Evolutionary conservation across 2,329 filamentous ascomycete species (phyloP), one percentile per base, ranked within the genome.

Genomic region (Fusarium burgessii): DNA sequence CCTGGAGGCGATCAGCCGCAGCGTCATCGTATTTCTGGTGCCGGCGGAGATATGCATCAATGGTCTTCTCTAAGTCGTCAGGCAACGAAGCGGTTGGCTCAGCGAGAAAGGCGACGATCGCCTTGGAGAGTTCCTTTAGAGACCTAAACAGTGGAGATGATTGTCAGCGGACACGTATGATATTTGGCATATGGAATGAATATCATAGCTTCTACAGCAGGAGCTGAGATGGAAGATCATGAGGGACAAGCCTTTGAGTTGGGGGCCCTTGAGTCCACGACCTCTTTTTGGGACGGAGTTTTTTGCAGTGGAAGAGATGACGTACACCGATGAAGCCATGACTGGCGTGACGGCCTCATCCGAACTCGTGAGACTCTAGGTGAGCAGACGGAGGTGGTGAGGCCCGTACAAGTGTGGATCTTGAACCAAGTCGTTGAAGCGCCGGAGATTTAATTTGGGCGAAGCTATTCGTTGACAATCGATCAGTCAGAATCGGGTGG

Each of bases 1-100:
- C 92, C 68, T 94, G 90, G 54, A 94, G 84, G 62, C 90, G 89
- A 71, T 93, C 91, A n/a, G 89, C 86, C 42, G 89, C 86, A 60
- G 85, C 82, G 55, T 93, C 91, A 75, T 95, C 92, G 70, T 89
- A 87, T 72, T 88, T 87, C 60, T 88, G 83, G 77, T 93, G 89
- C 75, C 89, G 90, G 47, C 90, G 87, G 52, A 93, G 84, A 80
- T 93, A 95, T 64, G 83, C 83, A 59, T 90, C 85, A 69, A 95
- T 90, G 56, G 88, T 83, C 42, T 86, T 82, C 71, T 85, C 80
- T 56, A 94, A 83, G 62, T 91, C 88, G 71, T 91, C 86, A 49
- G 93, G 91, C 2, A 95, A 86, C 12, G 92, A 92, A 23, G 89
- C 79, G 33, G 77, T 80, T 20, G 87, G 85, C n/a, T 85, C 80